These are phyloP conservation scores for Clonostachys rosea DNA, from an alignment of 2,329 filamentous ascomycete genomes.

Conservation along the genomic window DNA sequence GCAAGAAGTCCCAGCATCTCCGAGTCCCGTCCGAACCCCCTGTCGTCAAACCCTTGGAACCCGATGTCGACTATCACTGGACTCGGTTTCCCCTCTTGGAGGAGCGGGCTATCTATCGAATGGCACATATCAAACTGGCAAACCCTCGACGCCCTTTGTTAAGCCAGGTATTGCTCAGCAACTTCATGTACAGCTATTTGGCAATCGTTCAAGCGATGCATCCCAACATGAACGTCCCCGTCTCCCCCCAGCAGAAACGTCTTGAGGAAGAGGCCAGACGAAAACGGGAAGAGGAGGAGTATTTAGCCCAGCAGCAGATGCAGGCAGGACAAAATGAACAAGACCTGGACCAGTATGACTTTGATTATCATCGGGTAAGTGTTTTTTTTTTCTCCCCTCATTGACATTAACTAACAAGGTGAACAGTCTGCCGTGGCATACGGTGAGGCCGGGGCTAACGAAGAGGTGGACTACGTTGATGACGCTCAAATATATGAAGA, in stretches of 20 bases:
- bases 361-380: slow-evolving; percentile 48
- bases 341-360: slow-evolving; percentile 45
- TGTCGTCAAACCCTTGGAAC: slow-evolving; percentile 64
- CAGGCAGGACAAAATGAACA: slow-evolving; percentile 38
- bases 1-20: slow-evolving; percentile 71
- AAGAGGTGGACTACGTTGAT: slow-evolving; percentile 44
- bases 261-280: slow-evolving; percentile 50
- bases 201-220: slow-evolving; percentile 99
- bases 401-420: slow-evolving; percentile 1
- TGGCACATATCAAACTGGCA: slow-evolving; percentile 99
- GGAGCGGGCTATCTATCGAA: slow-evolving; percentile 94
- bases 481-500: slow-evolving; percentile 50
- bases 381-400: background rate
- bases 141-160: slow-evolving; percentile 88
- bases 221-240: slow-evolving; percentile 87
- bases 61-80: slow-evolving; percentile 95
- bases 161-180: slow-evolving; percentile 93
- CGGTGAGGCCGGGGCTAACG: slow-evolving; percentile 34
- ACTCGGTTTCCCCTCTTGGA: slow-evolving; percentile 92
- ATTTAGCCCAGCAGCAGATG: slow-evolving; percentile 39
- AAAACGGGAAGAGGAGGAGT: slow-evolving; percentile 44
- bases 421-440: slow-evolving; percentile 38
- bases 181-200: slow-evolving; percentile 99
- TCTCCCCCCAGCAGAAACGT: slow-evolving; percentile 69
- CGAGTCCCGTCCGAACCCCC: slow-evolving; percentile 78